phyloP scores from a whole-genome alignment of 257 asterid genomes.

The Gentiana straminea region DNA sequence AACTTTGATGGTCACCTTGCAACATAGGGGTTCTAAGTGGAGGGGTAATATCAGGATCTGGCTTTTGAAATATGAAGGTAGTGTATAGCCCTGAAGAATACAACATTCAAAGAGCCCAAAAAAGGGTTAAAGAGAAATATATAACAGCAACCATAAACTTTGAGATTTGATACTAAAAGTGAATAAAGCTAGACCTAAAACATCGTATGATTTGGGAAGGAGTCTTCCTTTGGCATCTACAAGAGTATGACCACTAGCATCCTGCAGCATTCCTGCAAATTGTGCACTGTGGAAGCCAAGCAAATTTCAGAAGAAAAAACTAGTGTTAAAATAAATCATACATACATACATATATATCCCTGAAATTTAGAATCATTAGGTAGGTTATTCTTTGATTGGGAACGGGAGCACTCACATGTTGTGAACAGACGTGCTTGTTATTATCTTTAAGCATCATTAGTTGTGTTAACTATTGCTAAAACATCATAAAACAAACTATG shows the following conservation, averaged over 20 bases:
- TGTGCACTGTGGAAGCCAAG: conserved; percentile 38
- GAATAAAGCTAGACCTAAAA: conserved; percentile 46
- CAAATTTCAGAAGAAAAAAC: conserved; percentile 10
- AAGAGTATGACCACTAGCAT: conserved; percentile 58
- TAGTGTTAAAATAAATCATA: background rate
- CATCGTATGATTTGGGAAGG: conserved; percentile 71
- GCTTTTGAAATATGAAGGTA: conserved; percentile 84
- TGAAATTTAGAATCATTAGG: no score
- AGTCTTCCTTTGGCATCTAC: conserved; percentile 89
- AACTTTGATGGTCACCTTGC: conserved; percentile 51
- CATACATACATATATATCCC: no score
- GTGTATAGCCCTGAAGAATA: conserved; percentile 65
- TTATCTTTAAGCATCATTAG: no score
- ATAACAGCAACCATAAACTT: background rate
- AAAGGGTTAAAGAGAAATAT: background rate
- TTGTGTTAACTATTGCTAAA: no score
- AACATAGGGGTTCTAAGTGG: conserved; percentile 75
- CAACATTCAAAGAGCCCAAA: background rate
- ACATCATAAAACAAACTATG: no score
- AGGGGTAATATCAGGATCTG: conserved; percentile 81
- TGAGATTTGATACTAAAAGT: background rate
- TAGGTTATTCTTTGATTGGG: no score
- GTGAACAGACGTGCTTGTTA: no score
- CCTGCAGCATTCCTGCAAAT: conserved; percentile 67
- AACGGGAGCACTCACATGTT: no score